Evolutionary conservation across 164 flowering plant species (phyloP), one percentile per base, ranked within the genome.

Genomic region (Vitis labrusca): DNA sequence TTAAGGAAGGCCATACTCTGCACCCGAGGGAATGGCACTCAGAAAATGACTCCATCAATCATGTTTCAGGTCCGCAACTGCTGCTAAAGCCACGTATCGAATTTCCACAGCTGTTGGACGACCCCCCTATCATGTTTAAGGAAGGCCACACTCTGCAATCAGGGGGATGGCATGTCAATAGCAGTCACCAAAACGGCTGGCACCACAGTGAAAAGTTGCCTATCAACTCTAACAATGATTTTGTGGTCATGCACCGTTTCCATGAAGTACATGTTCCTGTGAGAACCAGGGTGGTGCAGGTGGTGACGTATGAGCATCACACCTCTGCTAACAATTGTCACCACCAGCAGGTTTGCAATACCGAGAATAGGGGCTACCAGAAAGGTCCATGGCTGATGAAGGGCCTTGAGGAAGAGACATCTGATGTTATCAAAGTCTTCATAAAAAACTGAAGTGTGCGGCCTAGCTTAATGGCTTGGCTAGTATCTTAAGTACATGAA

Each of bases 131-230:
- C 1, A 57, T 57, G 30, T 57, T 29, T 11, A n/a, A n/a, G 9
- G 16, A 12, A n/a, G 16, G 23, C 15, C 61, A 30, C 2, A 14
- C 9, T 29, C 11, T 27, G 58, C 50, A 30, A 2, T 49, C 15
- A 37, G 9, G 27, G 13, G 66, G 56, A 19, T 59, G 63, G 64
- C 64, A 23, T 50, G 58, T 17, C 15, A 52, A 59, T 27, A 51
- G 61, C 29, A 47, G 23, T 55, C 27, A 68, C 56, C 64, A 60
- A 12, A 50, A 65, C 14, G 59, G 19, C 19, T 53, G 49, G 58
- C 30, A 14, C 13, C 23, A 17, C 37, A 1, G 13, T 44, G 17
- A 50, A 27, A 64, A 8, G 32, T n/a, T 54, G 63, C 54, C 71
- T 59, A 8, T 19, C 56, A 47, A 67, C 16, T 29, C 8, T 8